Base-by-base conservation (phyloP, 371 early-diverging fungal genomes). In the Mucor saturninus region DNA sequence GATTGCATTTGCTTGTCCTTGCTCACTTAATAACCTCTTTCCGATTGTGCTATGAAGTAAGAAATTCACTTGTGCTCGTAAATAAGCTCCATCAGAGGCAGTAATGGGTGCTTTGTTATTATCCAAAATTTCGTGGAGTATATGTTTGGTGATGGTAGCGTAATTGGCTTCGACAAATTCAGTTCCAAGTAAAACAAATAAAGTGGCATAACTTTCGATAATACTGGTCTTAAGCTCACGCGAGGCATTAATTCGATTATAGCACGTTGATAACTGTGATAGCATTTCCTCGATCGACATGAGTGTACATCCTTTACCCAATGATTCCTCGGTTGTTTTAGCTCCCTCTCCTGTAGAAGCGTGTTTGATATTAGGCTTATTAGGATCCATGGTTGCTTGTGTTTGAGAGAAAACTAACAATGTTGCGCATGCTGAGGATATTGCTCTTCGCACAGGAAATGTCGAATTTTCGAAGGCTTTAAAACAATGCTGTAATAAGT, bases 151-250 rank as follows among this genome's bases (percentile, higher is more conserved):
- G 52, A 97, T 88, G 0, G 69, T 51, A 0, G 85, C 63, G 70
- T 94, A 95, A 61, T 98, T 83, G 4, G 79, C 52, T 65, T 94
- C 96, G 5, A 95, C 87, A 53, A 87, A 87, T 2, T 74, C 73
- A 0, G 88, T 71, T 3, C 95, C 97, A 1, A 95, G 76, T 55
- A 84, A 73, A 15, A 86, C 77, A 59, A 95, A 87, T 4, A 94
- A 64, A 2, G 86, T 83, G 0, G 91, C 88, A 74, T 94, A 95
- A 0, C 90, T 83, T 63, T 96, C 95, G 10, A 92, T 75, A 1
- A 96, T 74, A 5, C 94, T 95, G 0, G 93, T 84, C 0, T 91
- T 87, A 15, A 86, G 79, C 38, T 95, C 95, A 13, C 90, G 83
- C 2, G 92, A 80, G 0, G 84, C 77, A 10, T 74, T 73, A 13